Evolutionary conservation across 228 moss, liverwort and hornwort species (phyloP), one percentile per base, ranked within the genome.

Genomic region (Sphagnum magellanicum): DNA sequence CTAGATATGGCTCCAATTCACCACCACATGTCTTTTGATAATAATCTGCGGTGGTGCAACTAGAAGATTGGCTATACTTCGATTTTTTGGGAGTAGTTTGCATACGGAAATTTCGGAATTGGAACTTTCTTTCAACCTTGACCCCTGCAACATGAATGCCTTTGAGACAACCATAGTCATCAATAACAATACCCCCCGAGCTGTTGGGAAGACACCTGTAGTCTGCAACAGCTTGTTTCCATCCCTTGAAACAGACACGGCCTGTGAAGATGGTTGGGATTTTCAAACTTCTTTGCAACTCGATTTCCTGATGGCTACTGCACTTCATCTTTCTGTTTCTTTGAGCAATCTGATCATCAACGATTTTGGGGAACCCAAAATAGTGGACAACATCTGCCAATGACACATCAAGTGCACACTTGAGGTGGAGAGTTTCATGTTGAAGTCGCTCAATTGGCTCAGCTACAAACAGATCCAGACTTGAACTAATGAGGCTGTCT

Each of bases 191-290:
- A 4, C 85, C 79, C 0, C 85, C 85, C 4, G 73, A 79, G 76
- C 51, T 67, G 12, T 74, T 77, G 60, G 85, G 81, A 5, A 85
- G 79, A 0, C 81, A 81, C 0, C 81, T 74, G 68, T 85, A 85
- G 32, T 85, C 81, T 0, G 85, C 85, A 0, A 85, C 85, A 0
- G 73, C 85, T 65, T 85, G 85, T 58, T 81, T 85, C 81, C 85
- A 85, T 2, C 81, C 79, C 10, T 74, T 79, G 3, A 72, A 81
- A 61, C 85, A 85, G 8, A 85, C 85, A 0, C 79, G 81, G n/a
- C 85, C 85, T 5, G 76, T 74, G 47, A 81, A 81, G 0, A 85
- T 81, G 4, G 77, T 74, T 4, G 85, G 85, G 1, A 74, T 32
- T 52, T 68, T 77, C 52, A 81, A 64, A 6, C 76, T 81, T 16